Evolutionary conservation across 208 protist genomes (phyloP), one percentile per base, ranked within the genome.

Genomic region (Acanthamoeba castellanii): DNA sequence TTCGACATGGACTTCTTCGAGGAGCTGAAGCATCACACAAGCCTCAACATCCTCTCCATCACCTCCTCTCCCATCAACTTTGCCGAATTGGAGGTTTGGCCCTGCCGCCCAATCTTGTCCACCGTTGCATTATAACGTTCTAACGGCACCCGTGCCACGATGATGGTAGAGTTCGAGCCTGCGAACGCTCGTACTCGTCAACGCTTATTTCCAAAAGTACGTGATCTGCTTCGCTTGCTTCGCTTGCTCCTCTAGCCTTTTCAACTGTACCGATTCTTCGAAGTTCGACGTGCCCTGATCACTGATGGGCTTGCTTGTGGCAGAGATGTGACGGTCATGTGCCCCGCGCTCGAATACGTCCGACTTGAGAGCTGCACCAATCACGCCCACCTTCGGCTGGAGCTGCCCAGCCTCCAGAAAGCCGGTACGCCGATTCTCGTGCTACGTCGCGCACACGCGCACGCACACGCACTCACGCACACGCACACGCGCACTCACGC

Each of bases 1-100:
- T 66, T 89, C 50, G 57, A 89, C 30, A 66, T 32, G n/a, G 82
- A 57, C 16, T 89, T 89, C 30, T 89, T 89, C 50, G 82, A 89
- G 82, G 82, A 57, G 30, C 82, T 89, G n/a, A 89, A 89, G 34
- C 82, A 89, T 3, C 82, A 89, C 34, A 30, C 16, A 0, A 61
- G 18, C 30, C 82, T 89, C 34, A 55, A 57, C n/a, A 66, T 66
- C 7, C 72, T 81, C 32, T 81, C 72, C 72, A 81, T 81, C 34
- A 81, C 72, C 0, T 37, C 72, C 30, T 81, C 72, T 14, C 61
- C 61, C 25, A 81, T 50, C n/a, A 81, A 68, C 27, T 68, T 68
- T 68, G 61, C 61, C 61, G 25, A 68, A 22, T 32, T 68, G 20
- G 22, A 68, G 61, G 61, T 68, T 22, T 68, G 27, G 25, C 5